These are phyloP conservation scores for Millerozyma miso DNA, from an alignment of 805 yeast species.

Conservation along the genomic window DNA sequence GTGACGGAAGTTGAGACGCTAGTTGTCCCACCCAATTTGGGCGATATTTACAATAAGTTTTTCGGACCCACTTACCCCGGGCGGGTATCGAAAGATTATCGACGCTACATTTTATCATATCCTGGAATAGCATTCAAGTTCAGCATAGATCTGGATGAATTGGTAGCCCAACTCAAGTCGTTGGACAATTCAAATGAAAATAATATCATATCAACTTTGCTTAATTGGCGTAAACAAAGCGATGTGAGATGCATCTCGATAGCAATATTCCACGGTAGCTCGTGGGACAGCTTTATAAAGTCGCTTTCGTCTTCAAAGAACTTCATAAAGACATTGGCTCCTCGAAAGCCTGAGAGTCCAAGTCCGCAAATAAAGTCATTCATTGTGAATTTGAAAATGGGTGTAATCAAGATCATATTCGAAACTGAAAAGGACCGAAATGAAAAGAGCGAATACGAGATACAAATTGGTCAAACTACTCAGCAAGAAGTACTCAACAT, in stretches of 20 bases:
- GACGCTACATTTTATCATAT: constrained; percentile 45
- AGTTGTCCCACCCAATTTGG: constrained; percentile 21
- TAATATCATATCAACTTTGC: constrained; percentile 21
- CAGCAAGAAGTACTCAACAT: constrained; percentile 45
- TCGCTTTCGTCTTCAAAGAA: neutral
- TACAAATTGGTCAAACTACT: constrained; percentile 40
- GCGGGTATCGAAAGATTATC: constrained; percentile 16
- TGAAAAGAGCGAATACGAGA: constrained; percentile 5
- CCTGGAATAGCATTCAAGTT: constrained; percentile 56
- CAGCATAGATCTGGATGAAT: constrained; percentile 17
- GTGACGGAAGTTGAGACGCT: neutral
- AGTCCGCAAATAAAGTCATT: constrained; percentile 9
- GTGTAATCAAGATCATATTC: constrained; percentile 18
- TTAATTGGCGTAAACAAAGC: constrained; percentile 27
- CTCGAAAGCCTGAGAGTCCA: neutral
- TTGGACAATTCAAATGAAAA: constrained; percentile 13
- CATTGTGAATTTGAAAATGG: constrained; percentile 16
- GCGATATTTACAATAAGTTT: constrained; percentile 47
- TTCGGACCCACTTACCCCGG: constrained; percentile 68
- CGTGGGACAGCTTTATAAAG: constrained; percentile 24
- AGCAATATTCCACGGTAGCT: constrained; percentile 36
- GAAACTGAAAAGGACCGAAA: constrained; percentile 1
- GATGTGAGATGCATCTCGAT: constrained; percentile 37
- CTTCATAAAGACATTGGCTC: neutral
- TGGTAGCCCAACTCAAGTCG: constrained; percentile 11